Base-by-base conservation (phyloP, 2,329 filamentous ascomycete species). In the Exophiala phaeomuriformis region DNA sequence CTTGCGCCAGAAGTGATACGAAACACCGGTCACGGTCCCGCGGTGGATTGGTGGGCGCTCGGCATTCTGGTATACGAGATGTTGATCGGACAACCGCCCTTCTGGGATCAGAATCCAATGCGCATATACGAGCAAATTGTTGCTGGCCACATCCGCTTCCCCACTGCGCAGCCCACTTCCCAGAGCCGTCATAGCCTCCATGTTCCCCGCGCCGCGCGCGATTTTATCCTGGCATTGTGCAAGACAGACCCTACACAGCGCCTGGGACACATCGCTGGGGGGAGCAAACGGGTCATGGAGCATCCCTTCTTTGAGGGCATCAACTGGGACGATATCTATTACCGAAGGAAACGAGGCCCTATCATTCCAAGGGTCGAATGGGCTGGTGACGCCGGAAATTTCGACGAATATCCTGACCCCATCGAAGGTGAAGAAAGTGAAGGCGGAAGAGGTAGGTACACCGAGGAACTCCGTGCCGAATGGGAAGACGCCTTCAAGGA, bases 31-130 rank as follows among this genome's bases (percentile, higher is more conserved):
- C 81, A 85, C 63, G 80, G 81, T 49, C 77, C 79, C 44, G 81
- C 82, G 35, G 82, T 85, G 37, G 82, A 85, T 68, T 85, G 82
- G 82, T 85, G 82, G 82, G 82, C 82, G 2, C 75, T 84, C 55
- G 82, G 82, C 29, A 84, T 85, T 58, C 69, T 85, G 32, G 79
- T 84, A 40, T 84, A 84, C 66, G 82, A 85, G 61, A 84, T 85
- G 64, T 70, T 85, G 19, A 81, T 84, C 47, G 82, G 82, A 48
- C 81, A 84, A 62, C 82, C 82, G 27, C 82, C 82, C 1, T 85
- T 84, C 66, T 85, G 82, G 81, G 81, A 84, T 64, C 79, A 82
- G 55, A 84, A 84, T 60, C 81, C 81, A 2, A 83, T 84, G 78
- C 82, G 82, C 56, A 83, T 84, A 57, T 84, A 84, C 65, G 81